Base-by-base conservation (phyloP, 1,139 yeast genomes). In the Lodderomyces margitis region DNA sequence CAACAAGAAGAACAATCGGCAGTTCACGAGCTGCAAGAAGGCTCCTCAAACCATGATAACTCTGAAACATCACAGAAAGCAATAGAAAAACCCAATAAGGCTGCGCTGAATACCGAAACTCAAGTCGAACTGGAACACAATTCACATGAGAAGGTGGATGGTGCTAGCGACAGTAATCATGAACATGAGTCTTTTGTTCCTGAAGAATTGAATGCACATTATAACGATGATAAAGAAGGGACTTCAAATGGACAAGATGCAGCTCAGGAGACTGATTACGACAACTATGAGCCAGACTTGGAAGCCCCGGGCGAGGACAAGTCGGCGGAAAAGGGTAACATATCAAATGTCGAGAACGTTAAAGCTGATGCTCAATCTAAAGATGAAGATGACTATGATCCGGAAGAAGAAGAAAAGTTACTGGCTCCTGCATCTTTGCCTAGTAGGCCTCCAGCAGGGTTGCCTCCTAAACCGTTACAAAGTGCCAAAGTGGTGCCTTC, bases 401-500 rank as follows among this genome's bases (percentile, higher is more conserved):
- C 44, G 8, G 39, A 33, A 12, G 19, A 6, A 15, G 19, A 28
- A 3, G 19, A 28, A 28, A 28, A 28, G 32, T 19, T n/a, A 9
- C 24, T 10, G 9, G 15, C 34, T 17, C 20, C 34, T 24, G 20
- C 45, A n/a, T 21, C 40, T 31, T 27, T 37, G 16, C 43, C 45
- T n/a, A 34, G 12, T 32, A 28, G 19, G 10, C 32, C 25, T n/a
- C 19, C 38, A 3, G 31, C 41, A 7, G 60, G 61, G 3, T 53
- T 61, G 27, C 68, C 71, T 15, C 64, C 68, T 3, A 64, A 63
- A 46, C 70, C 72, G 3, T 56, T 59, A 11, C 58, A 57, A 34
- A 42, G 34, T 31, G 59, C 58, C 3, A 45, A 52, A 6, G 25
- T 38, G 11, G 11, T 11, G 3, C 46, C 41, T 30, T 42, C 50